Evolutionary conservation across 441 rosid species (phyloP), one percentile per base, ranked within the genome.

Genomic region (Erysimum cheiri): DNA sequence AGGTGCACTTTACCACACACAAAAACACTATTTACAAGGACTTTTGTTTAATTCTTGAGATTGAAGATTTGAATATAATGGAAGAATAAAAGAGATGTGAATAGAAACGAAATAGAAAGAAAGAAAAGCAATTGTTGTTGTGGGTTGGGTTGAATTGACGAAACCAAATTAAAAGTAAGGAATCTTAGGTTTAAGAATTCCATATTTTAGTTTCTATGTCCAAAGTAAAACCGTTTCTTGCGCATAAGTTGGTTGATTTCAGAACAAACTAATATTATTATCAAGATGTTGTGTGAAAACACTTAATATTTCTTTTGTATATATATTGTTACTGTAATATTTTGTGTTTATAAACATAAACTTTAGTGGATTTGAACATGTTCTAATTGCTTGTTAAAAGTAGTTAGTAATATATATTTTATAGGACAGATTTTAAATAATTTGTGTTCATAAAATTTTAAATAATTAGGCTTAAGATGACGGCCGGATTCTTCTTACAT

Each of bases 401-500:
- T 11, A 26, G 8, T 4, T 50, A 14, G 4, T 28, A 19, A 36
- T 10, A 10, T 15, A 4, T 14, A 1, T 15, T 15, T 33, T 35
- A 9, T 15, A 1, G 35, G 33, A 12, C 5, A 24, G 24, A 3
- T 35, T 22, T 10, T n/a, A 48, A 63, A 33, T 55, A 55, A 8
- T 19, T 24, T 50, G 0, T 46, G 19, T 46, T 28, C 26, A 12
- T 33, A 13, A 10, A 11, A 32, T 56, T 55, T 55, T 43, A 31
- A 24, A 57, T 35, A 26, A 3, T 17, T 35, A 71, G n/a, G 32
- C 22, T 22, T 17, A 32, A 13, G 26, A 66, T 50, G 77, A 73
- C 72, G 72, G 72, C 72, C 3, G 43, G 57, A 41, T 50, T 66
- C 19, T 58, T 3, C 52, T 33, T 71, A 60, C 67, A 69, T 48